phyloP scores from a whole-genome alignment of 2,329 filamentous ascomycete species.

The Xylaria sp. region DNA sequence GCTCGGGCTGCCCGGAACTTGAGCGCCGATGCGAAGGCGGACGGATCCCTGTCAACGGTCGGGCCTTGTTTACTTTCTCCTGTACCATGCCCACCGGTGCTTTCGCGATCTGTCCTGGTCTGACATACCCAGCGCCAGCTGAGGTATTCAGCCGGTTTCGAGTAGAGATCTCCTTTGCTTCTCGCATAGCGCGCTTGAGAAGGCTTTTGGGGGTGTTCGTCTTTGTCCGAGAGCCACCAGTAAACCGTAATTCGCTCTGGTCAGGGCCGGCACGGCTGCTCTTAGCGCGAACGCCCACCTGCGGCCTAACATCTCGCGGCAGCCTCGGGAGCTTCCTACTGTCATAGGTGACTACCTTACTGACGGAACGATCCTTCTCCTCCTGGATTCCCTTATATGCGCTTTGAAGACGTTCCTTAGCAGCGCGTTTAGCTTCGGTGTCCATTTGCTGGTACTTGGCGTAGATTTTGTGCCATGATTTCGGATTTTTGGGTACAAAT shows the following conservation, averaged over 20 bases:
- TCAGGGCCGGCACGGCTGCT: slow-evolving; percentile 40
- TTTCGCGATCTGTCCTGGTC: slow-evolving; percentile 55
- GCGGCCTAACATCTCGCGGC: slow-evolving; percentile 50
- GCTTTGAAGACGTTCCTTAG: slow-evolving; percentile 67
- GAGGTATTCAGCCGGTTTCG: slow-evolving; percentile 60
- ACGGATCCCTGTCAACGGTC: slow-evolving; percentile 45
- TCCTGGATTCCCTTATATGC: slow-evolving; percentile 68
- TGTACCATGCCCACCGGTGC: slow-evolving; percentile 67
- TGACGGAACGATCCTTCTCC: slow-evolving; percentile 67
- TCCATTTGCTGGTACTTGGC: slow-evolving; percentile 72
- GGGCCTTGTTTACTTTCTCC: slow-evolving; percentile 60
- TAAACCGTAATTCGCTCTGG: slow-evolving; percentile 55
- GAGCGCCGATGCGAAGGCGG: slow-evolving; percentile 28
- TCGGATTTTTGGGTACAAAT: slow-evolving; percentile 72
- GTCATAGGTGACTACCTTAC: slow-evolving; percentile 64
- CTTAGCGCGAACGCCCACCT: slow-evolving; percentile 36
- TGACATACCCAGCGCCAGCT: slow-evolving; percentile 50
- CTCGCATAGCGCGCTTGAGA: slow-evolving; percentile 66
- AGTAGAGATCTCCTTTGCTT: slow-evolving; percentile 64
- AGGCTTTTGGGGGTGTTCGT: slow-evolving; percentile 63
- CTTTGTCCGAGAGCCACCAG: slow-evolving; percentile 63
- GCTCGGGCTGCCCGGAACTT: slow-evolving; percentile 38
- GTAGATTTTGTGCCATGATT: slow-evolving; percentile 84
- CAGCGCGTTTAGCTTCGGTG: slow-evolving; percentile 65
- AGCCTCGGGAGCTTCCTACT: slow-evolving; percentile 58